These are phyloP conservation scores for Epithele typhae DNA, from an alignment of 768 basidiomycete genomes.

Conservation along the genomic window DNA sequence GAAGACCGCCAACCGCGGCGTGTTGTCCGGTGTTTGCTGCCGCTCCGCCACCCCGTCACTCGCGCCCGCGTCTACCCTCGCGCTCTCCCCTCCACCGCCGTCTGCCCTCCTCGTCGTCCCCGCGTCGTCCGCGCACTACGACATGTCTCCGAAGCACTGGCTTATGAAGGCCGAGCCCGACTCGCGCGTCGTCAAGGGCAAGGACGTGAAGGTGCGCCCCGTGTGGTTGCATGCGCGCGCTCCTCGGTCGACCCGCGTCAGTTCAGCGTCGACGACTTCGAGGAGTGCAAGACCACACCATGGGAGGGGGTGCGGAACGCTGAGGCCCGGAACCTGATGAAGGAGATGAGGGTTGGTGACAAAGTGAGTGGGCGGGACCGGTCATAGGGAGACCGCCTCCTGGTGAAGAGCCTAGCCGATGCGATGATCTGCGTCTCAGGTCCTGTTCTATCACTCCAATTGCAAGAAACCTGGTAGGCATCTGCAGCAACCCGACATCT, in stretches of 20 bases:
- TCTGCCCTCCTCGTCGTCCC: constrained; percentile 3
- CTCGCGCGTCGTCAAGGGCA: constrained; percentile 78
- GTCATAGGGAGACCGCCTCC: neutral
- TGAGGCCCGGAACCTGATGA: constrained; percentile 81
- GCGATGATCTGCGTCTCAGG: constrained; percentile 35
- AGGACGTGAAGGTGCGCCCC: constrained; percentile 69
- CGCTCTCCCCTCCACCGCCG: too few species aligned
- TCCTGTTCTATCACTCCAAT: constrained; percentile 85
- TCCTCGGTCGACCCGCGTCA: constrained; percentile 24
- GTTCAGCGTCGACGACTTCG: constrained; percentile 89
- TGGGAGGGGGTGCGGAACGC: constrained; percentile 91
- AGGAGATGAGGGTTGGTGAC: constrained; percentile 72
- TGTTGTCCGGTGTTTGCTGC: constrained; percentile 27
- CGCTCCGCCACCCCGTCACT: constrained; percentile 18
- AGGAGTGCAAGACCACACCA: constrained; percentile 59
- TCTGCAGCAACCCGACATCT: neutral
- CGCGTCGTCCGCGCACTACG: neutral
- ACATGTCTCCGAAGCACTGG: constrained; percentile 42
- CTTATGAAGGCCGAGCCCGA: constrained; percentile 87
- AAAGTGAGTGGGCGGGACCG: constrained; percentile 42
- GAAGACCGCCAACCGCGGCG: constrained; percentile 9
- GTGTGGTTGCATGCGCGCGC: constrained; percentile 14
- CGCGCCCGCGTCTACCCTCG: constrained; percentile 8
- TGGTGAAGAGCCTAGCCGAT: constrained; percentile 4
- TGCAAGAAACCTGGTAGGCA: constrained; percentile 72